A percentile compares a stretch with the other conserved stretches of the same genome.
Conservation (phyloP, 2,329 filamentous ascomycete genomes). For the Annulohypoxylon truncatum region DNA sequence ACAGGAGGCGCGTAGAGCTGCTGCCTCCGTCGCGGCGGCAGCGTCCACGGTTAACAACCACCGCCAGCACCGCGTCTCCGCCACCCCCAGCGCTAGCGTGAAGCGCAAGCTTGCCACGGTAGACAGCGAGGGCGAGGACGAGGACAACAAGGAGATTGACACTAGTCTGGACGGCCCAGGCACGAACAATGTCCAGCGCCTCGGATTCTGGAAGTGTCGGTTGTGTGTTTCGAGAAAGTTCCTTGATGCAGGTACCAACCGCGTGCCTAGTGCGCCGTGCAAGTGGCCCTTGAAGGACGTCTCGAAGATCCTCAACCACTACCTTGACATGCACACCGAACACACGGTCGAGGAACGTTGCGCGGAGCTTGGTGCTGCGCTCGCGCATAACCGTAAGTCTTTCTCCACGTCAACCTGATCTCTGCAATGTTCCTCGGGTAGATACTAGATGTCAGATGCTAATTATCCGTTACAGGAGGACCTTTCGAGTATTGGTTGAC, state of each 20-base stretch:
- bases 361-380: constrained; percentile 56
- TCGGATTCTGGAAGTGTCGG: constrained; percentile 61
- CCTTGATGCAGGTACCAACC: constrained; percentile 54
- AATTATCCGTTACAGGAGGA: constrained; percentile 48
- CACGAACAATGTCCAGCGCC: constrained; percentile 52
- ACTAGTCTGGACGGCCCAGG: constrained; percentile 26
- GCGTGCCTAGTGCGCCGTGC: constrained; percentile 57
- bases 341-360: constrained; percentile 57
- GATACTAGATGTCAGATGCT: not conserved
- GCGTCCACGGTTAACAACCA: constrained; percentile 1
- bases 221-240: constrained; percentile 59
- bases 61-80: constrained; percentile 21
- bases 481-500: constrained; percentile 62
- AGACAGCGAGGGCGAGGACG: constrained; percentile 34
- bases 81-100: constrained; percentile 12
- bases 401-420: not conserved
- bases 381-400: constrained; percentile 55
- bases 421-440: not conserved
- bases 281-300: constrained; percentile 62
- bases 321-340: constrained; percentile 59
- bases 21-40: constrained; percentile 5
- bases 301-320: constrained; percentile 60
- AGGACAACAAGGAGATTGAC: constrained; percentile 16
- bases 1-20: constrained; percentile 39
- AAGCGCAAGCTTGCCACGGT: constrained; percentile 38